Evolutionary conservation across 495 filamentous ascomycete species (phyloP), one percentile per base, ranked within the genome.

Genomic region (Annulohypoxylon bovei): DNA sequence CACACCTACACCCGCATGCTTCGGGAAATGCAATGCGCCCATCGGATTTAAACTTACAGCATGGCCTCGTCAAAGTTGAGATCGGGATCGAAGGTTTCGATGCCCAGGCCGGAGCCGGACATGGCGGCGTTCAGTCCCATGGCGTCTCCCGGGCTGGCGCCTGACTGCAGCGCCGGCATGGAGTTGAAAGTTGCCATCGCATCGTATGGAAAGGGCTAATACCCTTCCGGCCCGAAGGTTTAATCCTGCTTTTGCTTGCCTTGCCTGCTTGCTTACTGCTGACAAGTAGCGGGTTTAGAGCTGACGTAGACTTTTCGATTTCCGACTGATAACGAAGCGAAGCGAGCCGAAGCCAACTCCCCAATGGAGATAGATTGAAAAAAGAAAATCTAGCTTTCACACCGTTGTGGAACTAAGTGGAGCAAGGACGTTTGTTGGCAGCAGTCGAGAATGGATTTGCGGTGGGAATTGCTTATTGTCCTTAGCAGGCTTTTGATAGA

Each of bases 171-270:
- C 64, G 77, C 77, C 75, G 81, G 80, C 75, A 83, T 79, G 75
- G 80, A 77, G 71, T 81, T 83, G 78, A 80, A 85, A 75, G 74
- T 77, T 64, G 83, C 81, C 83, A 85, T 85, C 64, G 76, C 82
- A 83, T 83, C 71, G 76, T 81, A 42, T 42, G 39, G 39, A 57
- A 71, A 71, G 70, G 70, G 70, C 63, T 65, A 40, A 62, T 55
- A 58, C 71, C 71, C 67, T 70, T 46, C 28, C 40, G 53, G 62
- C 46, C 37, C 20, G 55, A 27, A 56, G 27, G 39, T 25, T 52
- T 49, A 9, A 23, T 49, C 12, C 12, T 30, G 54, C 23, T 58
- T 14, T 9, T 54, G 52, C 42, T 42, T 56, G 22, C 20, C 46
- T 25, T n/a, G 11, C 46, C 14, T n/a, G 11, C 1, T n/a, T 23